Percentiles rank a stretch among this genome's conserved stretches.
Evolutionary conservation across 148 eudicot genomes (phyloP).

Genomic region (Limonium bicolor): DNA sequence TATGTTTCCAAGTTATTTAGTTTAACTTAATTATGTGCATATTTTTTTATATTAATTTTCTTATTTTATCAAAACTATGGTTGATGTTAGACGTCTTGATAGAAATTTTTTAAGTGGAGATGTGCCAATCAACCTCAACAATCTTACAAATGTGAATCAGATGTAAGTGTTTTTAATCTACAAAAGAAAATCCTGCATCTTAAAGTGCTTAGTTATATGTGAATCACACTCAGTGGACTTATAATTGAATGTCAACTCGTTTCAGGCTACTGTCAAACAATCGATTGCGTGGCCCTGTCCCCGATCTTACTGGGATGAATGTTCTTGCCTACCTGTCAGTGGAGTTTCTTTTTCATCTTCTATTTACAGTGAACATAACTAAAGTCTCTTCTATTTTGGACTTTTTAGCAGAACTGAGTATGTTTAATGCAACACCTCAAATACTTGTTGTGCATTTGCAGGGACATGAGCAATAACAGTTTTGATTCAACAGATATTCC

Average conservation of each 20-base stretch:
- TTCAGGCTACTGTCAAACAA: constrained; percentile 50
- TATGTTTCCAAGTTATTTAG: too few species aligned
- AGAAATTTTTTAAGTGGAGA: constrained; percentile 49
- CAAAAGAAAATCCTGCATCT: too few species aligned
- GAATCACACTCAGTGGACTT: too few species aligned
- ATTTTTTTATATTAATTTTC: too few species aligned
- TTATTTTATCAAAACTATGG: constrained; percentile 1
- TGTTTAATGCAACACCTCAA: too few species aligned
- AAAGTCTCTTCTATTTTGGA: too few species aligned
- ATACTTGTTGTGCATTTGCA: constrained; percentile 21
- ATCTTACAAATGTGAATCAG: constrained; percentile 30
- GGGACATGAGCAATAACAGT: constrained; percentile 70
- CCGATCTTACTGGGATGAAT: constrained; percentile 50
- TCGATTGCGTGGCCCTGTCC: constrained; percentile 35
- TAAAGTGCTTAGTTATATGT: too few species aligned
- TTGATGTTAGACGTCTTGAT: constrained; percentile 52
- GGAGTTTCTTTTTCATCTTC: neutral
- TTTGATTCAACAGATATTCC: constrained; percentile 39
- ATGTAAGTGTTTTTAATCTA: constrained; percentile 57
- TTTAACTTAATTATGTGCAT: too few species aligned
- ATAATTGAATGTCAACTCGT: too few species aligned
- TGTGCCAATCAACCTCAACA: constrained; percentile 42
- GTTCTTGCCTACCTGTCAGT: constrained; percentile 43
- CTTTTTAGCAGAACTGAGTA: too few species aligned
- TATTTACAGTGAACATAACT: too few species aligned